Evolutionary conservation across 345 rosid species (phyloP).

Genomic region (Hypericum androsaemum): DNA sequence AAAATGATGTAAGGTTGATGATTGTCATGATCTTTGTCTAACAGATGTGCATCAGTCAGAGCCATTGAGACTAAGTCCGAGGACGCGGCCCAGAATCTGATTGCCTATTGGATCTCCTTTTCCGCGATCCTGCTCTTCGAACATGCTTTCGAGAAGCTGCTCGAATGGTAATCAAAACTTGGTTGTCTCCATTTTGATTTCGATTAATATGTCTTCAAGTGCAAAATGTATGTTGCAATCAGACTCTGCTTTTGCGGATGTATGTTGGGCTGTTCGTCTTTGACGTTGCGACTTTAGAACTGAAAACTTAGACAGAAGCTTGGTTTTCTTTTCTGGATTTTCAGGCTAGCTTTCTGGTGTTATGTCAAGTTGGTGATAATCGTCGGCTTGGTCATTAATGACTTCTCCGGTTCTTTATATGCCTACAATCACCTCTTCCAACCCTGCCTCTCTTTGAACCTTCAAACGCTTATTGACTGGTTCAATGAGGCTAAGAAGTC

Average conservation of each 20-base stretch:
- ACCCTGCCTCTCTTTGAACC: constrained; percentile 14
- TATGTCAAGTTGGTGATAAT: constrained; percentile 20
- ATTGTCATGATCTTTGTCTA: no score
- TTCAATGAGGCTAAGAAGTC: constrained; percentile 5
- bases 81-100: constrained; percentile 18
- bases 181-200: not conserved
- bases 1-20: no score
- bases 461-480: constrained; percentile 4
- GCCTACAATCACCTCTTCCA: constrained; percentile 20
- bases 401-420: constrained; percentile 24
- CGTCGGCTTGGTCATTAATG: constrained; percentile 14
- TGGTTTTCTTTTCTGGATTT: not conserved
- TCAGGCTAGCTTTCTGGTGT: constrained; percentile 22
- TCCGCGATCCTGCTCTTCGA: constrained; percentile 27
- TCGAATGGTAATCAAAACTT: constrained; percentile 19
- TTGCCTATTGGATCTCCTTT: constrained; percentile 28
- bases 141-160: constrained; percentile 16
- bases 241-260: no score
- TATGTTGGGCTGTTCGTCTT: no score
- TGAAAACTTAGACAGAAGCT: no score
- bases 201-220: no score
- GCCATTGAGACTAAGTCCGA: constrained; percentile 26
- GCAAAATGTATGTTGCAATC: no score
- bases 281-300: no score
- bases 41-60: constrained; percentile 26